Evolutionary conservation across 345 rosid genomes (phyloP).

Genomic region (Salix viminalis): DNA sequence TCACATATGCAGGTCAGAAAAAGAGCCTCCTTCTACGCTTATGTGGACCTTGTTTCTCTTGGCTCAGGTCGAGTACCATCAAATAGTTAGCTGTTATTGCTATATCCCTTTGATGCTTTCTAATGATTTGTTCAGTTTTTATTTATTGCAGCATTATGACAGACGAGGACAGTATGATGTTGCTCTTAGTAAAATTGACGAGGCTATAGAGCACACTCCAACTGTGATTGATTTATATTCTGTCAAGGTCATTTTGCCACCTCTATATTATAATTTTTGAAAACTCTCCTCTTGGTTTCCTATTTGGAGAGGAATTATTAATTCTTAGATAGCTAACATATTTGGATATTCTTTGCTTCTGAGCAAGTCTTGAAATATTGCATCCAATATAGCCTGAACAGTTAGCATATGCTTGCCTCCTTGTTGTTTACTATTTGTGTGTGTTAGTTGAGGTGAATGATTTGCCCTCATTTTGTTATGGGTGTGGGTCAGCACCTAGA

Average conservation of each 20-base stretch:
- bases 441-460: neutral
- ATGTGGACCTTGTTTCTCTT: constrained; percentile 87
- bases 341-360: neutral
- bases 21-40: constrained; percentile 91
- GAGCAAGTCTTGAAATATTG: neutral
- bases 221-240: constrained; percentile 95
- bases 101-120: constrained; percentile 15
- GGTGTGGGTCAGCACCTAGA: neutral
- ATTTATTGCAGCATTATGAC: constrained; percentile 85
- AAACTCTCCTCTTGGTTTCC: neutral
- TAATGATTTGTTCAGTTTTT: constrained; percentile 6
- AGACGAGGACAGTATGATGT: constrained; percentile 73
- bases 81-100: neutral
- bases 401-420: neutral
- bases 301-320: neutral
- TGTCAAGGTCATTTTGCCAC: constrained; percentile 56
- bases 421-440: neutral
- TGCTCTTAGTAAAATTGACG: constrained; percentile 78
- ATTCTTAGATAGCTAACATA: neutral
- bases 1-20: constrained; percentile 58
- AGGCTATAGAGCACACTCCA: constrained; percentile 92
- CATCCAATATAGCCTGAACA: neutral
- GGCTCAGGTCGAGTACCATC: constrained; percentile 67
- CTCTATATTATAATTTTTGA: neutral
- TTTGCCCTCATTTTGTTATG: neutral